Evolutionary conservation across 148 eudicot genomes (phyloP).

Genomic region (Polygonum aviculare): DNA sequence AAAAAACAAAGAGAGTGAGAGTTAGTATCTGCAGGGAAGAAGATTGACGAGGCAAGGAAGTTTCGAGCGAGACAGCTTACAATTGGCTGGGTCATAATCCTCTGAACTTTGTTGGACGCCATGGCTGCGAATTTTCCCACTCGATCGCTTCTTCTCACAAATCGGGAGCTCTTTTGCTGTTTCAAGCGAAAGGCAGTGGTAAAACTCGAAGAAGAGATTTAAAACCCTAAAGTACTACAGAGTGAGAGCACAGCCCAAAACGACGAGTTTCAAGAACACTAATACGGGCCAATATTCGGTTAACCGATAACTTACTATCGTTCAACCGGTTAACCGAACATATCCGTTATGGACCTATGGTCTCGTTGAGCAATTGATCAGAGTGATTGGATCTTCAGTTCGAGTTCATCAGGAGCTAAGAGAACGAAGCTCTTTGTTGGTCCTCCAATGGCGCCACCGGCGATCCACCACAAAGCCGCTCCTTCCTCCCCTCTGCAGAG

Average conservation of each 20-base stretch:
- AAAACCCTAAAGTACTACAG: background rate
- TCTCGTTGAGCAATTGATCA: background rate
- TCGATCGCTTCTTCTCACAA: background rate
- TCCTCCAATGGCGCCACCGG: constrained; percentile 12
- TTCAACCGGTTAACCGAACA: background rate
- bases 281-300: too few relatives aligned
- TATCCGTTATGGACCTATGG: background rate
- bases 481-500: constrained; percentile 21
- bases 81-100: constrained; percentile 47
- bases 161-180: background rate
- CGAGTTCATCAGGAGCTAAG: background rate
- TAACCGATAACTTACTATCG: too few relatives aligned
- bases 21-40: background rate
- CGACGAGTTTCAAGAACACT: too few relatives aligned
- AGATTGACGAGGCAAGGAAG: background rate
- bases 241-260: background rate
- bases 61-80: constrained; percentile 8
- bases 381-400: background rate
- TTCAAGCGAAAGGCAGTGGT: background rate
- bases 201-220: background rate
- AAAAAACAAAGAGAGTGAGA: background rate
- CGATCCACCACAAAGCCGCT: constrained; percentile 8
- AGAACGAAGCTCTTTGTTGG: background rate
- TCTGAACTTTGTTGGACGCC: constrained; percentile 45
- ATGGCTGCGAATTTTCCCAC: constrained; percentile 17